phyloP scores from a whole-genome alignment of 2,329 filamentous ascomycete genomes.

The Aureobasidium uvarum region DNA sequence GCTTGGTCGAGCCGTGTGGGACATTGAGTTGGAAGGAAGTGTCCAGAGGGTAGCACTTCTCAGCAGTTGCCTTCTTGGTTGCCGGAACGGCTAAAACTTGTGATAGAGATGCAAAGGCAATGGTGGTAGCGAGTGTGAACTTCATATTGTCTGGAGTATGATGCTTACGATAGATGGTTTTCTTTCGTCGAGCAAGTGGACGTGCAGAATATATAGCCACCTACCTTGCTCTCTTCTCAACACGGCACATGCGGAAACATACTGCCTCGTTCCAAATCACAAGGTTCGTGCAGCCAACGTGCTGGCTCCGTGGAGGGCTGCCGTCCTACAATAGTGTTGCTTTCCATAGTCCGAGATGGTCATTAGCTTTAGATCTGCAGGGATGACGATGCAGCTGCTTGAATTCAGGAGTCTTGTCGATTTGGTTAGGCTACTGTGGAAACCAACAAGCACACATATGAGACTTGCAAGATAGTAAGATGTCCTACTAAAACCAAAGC shows the following conservation, averaged over 20 bases:
- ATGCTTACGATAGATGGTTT: no score
- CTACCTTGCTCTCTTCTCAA: not conserved
- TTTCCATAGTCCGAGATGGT: not conserved
- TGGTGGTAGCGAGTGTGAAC: not conserved
- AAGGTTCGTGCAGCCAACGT: not conserved
- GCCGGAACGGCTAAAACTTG: not conserved
- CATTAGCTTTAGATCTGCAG: not conserved
- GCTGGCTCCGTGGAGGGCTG: not conserved
- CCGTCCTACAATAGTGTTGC: not conserved
- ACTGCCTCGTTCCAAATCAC: not conserved
- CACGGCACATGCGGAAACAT: not conserved
- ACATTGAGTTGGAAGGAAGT: conserved; percentile 11
- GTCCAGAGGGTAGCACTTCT: conserved; percentile 1
- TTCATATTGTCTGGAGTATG: not conserved
- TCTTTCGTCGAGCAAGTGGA: not conserved
- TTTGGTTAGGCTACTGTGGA: no score
- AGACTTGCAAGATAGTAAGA: not conserved
- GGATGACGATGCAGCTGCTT: not conserved
- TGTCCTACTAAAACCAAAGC: not conserved
- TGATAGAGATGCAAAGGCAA: not conserved
- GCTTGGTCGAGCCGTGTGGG: not conserved
- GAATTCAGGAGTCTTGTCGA: not conserved
- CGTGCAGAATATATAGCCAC: not conserved
- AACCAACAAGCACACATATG: not conserved
- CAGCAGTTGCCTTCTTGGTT: not conserved